Evolutionary conservation across 441 rosid genomes (phyloP).

Genomic region (Monsonia emarginata): DNA sequence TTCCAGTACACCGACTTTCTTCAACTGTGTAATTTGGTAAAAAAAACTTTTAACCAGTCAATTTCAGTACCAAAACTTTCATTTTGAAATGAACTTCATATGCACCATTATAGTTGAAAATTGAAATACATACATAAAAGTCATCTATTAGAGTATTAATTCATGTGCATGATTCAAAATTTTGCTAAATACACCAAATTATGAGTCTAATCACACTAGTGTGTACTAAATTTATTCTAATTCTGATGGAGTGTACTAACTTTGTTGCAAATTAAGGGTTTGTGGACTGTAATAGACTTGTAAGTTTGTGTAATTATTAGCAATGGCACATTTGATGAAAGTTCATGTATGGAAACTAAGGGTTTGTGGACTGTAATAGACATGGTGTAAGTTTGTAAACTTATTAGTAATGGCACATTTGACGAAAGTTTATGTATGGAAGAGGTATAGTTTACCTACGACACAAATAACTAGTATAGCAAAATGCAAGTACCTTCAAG

Average conservation of each 20-base stretch:
- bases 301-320: not conserved
- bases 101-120: not conserved
- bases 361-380: not conserved
- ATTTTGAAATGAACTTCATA: too few species aligned
- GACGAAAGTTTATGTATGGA: not conserved
- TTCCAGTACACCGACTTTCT: too few species aligned
- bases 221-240: not conserved
- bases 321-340: too few species aligned
- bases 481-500: conserved; percentile 48
- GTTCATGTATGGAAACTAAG: too few species aligned
- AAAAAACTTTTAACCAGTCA: too few species aligned
- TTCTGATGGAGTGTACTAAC: too few species aligned
- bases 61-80: too few species aligned
- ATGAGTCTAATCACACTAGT: not conserved
- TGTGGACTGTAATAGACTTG: not conserved
- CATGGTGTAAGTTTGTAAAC: not conserved
- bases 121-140: too few species aligned
- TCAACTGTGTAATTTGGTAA: too few species aligned
- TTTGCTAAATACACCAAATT: not conserved
- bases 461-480: not conserved
- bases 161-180: not conserved
- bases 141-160: too few species aligned
- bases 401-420: too few species aligned
- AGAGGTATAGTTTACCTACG: not conserved
- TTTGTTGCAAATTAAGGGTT: not conserved